Conservation (phyloP, 345 rosid species). For the Xanthoceras sorbifolium region DNA sequence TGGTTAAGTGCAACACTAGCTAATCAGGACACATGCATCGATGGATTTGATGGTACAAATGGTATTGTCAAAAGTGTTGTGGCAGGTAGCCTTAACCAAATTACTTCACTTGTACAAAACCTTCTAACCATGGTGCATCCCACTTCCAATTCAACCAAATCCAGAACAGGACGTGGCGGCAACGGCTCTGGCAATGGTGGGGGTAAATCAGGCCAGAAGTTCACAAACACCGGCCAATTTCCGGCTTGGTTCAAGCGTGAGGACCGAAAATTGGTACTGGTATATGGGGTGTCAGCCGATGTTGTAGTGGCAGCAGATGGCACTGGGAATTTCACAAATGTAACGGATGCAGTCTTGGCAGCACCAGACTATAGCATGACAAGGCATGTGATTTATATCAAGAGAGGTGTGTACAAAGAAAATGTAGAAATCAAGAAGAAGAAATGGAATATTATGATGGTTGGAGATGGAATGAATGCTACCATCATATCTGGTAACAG, state of each 20-base stretch:
- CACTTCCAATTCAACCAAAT: slow-evolving; percentile 22
- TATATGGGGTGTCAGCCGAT: slow-evolving; percentile 42
- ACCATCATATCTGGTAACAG: slow-evolving; percentile 70
- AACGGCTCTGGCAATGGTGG: not conserved
- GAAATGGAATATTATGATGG: slow-evolving; percentile 79
- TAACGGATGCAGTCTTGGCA: slow-evolving; percentile 66
- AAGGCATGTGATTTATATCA: slow-evolving; percentile 59
- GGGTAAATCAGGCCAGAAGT: not conserved
- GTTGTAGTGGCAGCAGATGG: slow-evolving; percentile 77
- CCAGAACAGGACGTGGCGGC: not conserved
- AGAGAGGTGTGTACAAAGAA: slow-evolving; percentile 69
- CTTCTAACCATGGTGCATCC: slow-evolving; percentile 60
- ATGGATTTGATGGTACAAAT: slow-evolving; percentile 70
- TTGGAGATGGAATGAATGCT: slow-evolving; percentile 70
- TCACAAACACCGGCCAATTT: slow-evolving; percentile 28
- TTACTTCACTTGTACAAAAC: slow-evolving; percentile 45
- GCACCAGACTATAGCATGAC: slow-evolving; percentile 57
- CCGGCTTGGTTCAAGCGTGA: slow-evolving; percentile 64
- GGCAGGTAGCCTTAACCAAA: slow-evolving; percentile 52
- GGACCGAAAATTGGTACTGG: slow-evolving; percentile 54
- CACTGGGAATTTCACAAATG: slow-evolving; percentile 59
- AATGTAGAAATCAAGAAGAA: slow-evolving; percentile 77
- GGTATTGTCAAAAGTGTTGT: slow-evolving; percentile 50
- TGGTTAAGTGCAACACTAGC: slow-evolving; percentile 84
- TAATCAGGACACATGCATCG: slow-evolving; percentile 79